Evolutionary conservation across 805 yeast genomes (phyloP), one percentile per base, ranked within the genome.

Genomic region (Ogataea methanolica): DNA sequence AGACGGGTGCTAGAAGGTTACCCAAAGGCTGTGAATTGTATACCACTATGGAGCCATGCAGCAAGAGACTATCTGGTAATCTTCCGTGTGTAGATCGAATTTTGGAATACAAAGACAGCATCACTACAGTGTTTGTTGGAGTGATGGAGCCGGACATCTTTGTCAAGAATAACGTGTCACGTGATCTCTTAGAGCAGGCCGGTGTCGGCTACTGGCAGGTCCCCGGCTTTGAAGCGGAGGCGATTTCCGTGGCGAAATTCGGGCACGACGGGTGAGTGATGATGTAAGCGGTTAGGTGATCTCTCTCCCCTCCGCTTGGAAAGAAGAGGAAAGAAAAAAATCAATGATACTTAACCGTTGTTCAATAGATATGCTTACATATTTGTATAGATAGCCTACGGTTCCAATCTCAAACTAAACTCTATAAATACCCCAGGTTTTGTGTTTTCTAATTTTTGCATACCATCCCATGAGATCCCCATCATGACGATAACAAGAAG

Each of bases 31-130:
- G 94, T 0, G 88, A 86, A 36, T 65, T 94, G 12, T 94, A 88
- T 65, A 92, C 98, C 0, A 89, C 97, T 0, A 94, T 94, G 98
- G 99, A 94, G 61, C 99, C 99, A 1, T 94, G 99, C 62, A 83
- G 96, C 6, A 77, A 79, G 47, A 74, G 99, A 45, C 70, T 92
- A 33, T 89, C 97, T 61, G 98, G 98, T 0, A 91, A 92, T 55
- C 58, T 74, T 44, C 96, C 99, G 0, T 94, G 99, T 66, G 82
- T 81, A 2, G 90, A 90, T 51, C 74, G 98, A 29, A 81, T 94
- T 6, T 59, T 91, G 43, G 73, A 69, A 4, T 64, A 80, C 0
- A 53, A 58, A 1, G 72, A 69, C 1, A 55, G 60, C 7, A 83
- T 92, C 50, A 73, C 71, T 19, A 80, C 94, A 0, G 91, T 91